A percentile compares a stretch with the other conserved stretches of the same genome.
Conservation (phyloP, 176 grass and related monocot species). For the Aegilops tauschii region DNA sequence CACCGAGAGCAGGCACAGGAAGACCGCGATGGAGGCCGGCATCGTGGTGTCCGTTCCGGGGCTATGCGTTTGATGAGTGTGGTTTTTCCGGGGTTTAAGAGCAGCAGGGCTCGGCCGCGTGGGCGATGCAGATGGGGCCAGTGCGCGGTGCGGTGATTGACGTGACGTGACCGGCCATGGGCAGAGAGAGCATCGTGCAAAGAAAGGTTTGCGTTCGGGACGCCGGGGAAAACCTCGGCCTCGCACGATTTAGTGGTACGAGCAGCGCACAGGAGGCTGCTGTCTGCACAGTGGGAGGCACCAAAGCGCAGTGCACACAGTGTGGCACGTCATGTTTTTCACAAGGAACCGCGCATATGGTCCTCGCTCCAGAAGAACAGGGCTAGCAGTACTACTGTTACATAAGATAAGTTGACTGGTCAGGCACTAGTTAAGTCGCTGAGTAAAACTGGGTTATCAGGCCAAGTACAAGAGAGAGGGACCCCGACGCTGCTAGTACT, state of each 20-base stretch:
- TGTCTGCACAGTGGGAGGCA: slow-evolving; percentile 21
- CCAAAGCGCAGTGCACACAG: not conserved
- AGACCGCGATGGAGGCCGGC: slow-evolving; percentile 12
- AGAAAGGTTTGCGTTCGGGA: not conserved
- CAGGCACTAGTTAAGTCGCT: not conserved
- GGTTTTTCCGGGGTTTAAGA: not conserved
- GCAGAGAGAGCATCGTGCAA: not conserved
- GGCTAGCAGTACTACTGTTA: not conserved
- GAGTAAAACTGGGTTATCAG: not conserved
- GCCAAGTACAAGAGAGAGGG: slow-evolving; percentile 6
- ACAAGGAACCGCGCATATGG: not conserved
- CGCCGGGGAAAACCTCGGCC: slow-evolving; percentile 8
- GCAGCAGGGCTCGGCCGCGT: not conserved
- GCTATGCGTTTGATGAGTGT: not conserved
- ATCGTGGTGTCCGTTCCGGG: not conserved
- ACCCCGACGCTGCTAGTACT: not conserved
- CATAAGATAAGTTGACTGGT: slow-evolving; percentile 19
- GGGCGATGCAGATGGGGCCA: not conserved
- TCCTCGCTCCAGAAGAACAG: not conserved
- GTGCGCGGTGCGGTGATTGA: slow-evolving; percentile 23
- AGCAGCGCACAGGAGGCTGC: not conserved
- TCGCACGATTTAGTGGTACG: not conserved
- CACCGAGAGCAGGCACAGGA: slow-evolving; percentile 22
- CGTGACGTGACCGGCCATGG: slow-evolving; percentile 24
- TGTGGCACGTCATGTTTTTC: slow-evolving; percentile 18